These are phyloP conservation scores for Boletus sp. DNA, from an alignment of 768 basidiomycete genomes.

Conservation along the genomic window DNA sequence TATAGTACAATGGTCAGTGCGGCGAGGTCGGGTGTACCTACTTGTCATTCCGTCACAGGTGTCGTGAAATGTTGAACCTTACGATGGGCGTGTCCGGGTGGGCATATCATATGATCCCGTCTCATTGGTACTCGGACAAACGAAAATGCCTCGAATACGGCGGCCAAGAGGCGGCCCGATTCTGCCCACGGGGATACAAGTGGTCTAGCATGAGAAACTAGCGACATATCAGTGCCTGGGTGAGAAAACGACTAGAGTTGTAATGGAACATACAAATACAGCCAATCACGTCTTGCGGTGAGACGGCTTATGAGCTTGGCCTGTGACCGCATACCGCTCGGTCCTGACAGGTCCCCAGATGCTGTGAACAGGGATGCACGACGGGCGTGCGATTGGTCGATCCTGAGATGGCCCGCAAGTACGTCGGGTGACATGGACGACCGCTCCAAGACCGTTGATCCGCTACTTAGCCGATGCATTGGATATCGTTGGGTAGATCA, in stretches of 20 bases:
- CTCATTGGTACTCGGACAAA: background rate
- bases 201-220: background rate
- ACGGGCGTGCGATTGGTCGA: too few relatives aligned
- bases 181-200: background rate
- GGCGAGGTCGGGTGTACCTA: background rate
- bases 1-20: too few relatives aligned
- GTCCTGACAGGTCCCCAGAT: background rate
- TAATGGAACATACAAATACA: background rate
- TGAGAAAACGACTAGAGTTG: background rate
- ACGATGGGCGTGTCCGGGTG: background rate
- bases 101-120: background rate
- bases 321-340: background rate
- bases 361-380: background rate
- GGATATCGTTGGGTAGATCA: too few relatives aligned
- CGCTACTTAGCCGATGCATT: too few relatives aligned
- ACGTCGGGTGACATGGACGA: too few relatives aligned
- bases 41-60: background rate
- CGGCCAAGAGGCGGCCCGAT: background rate
- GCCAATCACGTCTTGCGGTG: too few relatives aligned
- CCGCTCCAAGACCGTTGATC: too few relatives aligned
- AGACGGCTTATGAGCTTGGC: background rate
- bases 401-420: too few relatives aligned
- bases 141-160: too few relatives aligned
- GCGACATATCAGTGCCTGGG: background rate
- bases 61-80: background rate